Percentiles rank a stretch among this genome's conserved stretches.
Conservation (phyloP, 2,329 filamentous ascomycete genomes). For the Ophioceras dolichostomum region DNA sequence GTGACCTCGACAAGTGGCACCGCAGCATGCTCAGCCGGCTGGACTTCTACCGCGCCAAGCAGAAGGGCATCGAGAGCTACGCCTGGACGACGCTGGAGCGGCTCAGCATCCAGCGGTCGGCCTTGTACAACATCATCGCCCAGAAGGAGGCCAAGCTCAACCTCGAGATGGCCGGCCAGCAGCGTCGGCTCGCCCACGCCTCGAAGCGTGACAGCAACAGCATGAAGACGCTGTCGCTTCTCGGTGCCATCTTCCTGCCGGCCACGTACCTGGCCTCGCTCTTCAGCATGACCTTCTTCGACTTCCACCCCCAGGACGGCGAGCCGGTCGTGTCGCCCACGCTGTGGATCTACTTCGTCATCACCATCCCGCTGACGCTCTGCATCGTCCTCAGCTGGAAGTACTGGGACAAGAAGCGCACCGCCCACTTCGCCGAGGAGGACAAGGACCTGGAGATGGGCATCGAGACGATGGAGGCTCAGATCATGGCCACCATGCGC, state of each 20-base stretch:
- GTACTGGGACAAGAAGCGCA: constrained; percentile 36
- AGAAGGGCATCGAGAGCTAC: constrained; percentile 50
- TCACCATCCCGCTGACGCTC: constrained; percentile 45
- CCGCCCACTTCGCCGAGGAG: constrained; percentile 33
- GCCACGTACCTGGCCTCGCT: constrained; percentile 51
- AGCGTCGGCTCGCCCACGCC: constrained; percentile 45
- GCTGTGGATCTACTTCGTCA: constrained; percentile 52
- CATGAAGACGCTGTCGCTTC: constrained; percentile 53
- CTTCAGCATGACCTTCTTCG: constrained; percentile 56
- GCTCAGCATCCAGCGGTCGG: constrained; percentile 47
- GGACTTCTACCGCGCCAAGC: constrained; percentile 48
- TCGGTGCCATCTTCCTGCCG: constrained; percentile 51
- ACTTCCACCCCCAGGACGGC: constrained; percentile 37
- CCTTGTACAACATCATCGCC: constrained; percentile 53
- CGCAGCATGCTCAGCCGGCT: constrained; percentile 38
- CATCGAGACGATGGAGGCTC: constrained; percentile 42
- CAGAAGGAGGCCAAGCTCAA: constrained; percentile 53
- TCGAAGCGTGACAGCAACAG: constrained; percentile 50
- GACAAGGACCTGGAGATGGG: constrained; percentile 39
- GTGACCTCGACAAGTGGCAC: constrained; percentile 32
- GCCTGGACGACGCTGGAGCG: constrained; percentile 49
- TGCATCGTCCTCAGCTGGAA: constrained; percentile 43
- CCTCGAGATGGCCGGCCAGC: constrained; percentile 49
- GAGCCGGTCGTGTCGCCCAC: constrained; percentile 32
- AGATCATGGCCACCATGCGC: constrained; percentile 43